Percentiles rank a stretch among this genome's conserved stretches.
These are phyloP conservation scores for Trichoderma polysporum DNA, from an alignment of 2,329 filamentous ascomycete species.

Conservation along the genomic window DNA sequence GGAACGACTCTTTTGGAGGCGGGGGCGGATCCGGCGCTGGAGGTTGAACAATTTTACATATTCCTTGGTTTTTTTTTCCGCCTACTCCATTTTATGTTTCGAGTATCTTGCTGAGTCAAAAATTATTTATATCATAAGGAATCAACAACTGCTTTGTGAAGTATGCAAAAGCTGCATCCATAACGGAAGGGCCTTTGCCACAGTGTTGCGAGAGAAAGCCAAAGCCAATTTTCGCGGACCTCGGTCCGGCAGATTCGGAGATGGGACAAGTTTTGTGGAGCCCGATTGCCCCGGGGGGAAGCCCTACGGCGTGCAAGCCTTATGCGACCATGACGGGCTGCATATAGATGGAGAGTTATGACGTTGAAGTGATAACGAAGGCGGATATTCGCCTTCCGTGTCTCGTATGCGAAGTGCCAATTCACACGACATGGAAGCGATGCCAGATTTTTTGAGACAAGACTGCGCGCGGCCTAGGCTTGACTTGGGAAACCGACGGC, in stretches of 20 bases:
- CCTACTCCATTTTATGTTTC: background rate
- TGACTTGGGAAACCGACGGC: background rate
- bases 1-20: background rate
- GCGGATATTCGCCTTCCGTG: background rate
- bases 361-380: background rate
- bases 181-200: no score
- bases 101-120: background rate
- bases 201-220: background rate
- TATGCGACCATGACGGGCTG: constrained; percentile 2
- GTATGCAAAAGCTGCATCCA: no score
- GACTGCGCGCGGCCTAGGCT: background rate
- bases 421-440: background rate
- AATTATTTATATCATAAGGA: background rate
- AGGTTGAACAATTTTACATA: background rate
- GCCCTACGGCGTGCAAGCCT: background rate
- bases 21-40: constrained; percentile 2
- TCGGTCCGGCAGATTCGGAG: constrained; percentile 14
- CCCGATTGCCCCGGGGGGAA: background rate
- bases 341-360: background rate
- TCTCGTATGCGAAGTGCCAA: background rate
- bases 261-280: background rate
- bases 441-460: background rate
- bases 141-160: background rate
- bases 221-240: background rate
- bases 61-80: background rate